Base-by-base conservation (phyloP, 805 yeast genomes). In the Lipomyces chichibuensis region DNA sequence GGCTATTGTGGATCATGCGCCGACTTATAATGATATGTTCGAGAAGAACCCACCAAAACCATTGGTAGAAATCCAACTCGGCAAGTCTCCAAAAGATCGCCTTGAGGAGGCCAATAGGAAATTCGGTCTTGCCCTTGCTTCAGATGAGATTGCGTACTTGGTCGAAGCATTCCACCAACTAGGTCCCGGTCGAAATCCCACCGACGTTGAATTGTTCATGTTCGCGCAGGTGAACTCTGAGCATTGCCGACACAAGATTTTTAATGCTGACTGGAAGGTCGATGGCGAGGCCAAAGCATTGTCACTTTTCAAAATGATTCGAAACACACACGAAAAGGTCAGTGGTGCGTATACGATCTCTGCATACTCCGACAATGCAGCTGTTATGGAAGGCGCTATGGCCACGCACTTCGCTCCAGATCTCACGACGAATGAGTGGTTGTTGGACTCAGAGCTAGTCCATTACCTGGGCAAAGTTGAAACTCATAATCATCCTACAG, bases 181-280 rank as follows among this genome's bases (percentile, higher is more conserved):
- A 27, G 69, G 70, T n/a, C 84, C 84, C 43, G 81, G 89, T 71
- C 87, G 98, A 79, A 91, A 93, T 77, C 98, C 99, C 63, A 94
- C 98, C 39, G 99, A 95, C 79, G 98, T 92, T 29, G 99, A 95
- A 80, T 83, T 95, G 70, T 95, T 95, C 80, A 95, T 95, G 98
- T 95, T 95, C 83, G 99, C 99, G 54, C 99, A 95, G 81, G 99
- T 95, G 73, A 95, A 95, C 83, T 92, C 98, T 32, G 99, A 95
- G 81, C 99, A 95, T 82, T 95, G 99, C 83, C 91, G 99, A 79
- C 99, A 95, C 82, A 95, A 95, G 82, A 95, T 95, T 73, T 95
- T 95, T 84, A 95, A 95, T 76, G 99, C 99, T 55, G 96, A 91
- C 74, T 95, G 99, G 99, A 90, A 90, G 71, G 91, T 95, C 71